A percentile compares a stretch with the other conserved stretches of the same genome.
Conservation (phyloP, 2,329 filamentous ascomycete species). For the Metarhizium rileyi region DNA sequence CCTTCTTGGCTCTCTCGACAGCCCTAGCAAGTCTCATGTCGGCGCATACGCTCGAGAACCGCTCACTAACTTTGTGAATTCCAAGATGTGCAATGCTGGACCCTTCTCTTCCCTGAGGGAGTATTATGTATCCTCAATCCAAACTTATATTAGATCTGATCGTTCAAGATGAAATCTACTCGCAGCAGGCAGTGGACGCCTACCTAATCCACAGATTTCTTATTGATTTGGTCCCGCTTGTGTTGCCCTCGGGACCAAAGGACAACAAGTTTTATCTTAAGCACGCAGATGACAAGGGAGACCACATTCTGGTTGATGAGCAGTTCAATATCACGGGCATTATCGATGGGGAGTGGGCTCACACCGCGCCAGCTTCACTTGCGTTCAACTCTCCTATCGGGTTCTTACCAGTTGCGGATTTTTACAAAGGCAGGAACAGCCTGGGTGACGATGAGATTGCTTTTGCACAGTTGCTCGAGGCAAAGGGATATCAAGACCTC, state of each 20-base stretch:
- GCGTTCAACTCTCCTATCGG: conserved; percentile 33
- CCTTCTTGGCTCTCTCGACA: conserved; percentile 24
- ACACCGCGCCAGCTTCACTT: conserved; percentile 22
- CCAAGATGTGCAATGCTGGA: conserved; percentile 19
- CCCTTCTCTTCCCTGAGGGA: conserved; percentile 26
- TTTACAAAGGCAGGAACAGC: conserved; percentile 26
- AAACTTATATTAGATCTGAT: conserved; percentile 28
- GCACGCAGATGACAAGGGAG: conserved; percentile 31
- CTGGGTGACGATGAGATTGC: conserved; percentile 27
- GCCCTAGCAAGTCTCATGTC: conserved; percentile 17
- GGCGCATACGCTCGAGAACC: conserved; percentile 28
- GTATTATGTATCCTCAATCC: conserved; percentile 24
- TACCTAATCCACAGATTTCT: conserved; percentile 34
- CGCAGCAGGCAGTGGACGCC: conserved; percentile 21
- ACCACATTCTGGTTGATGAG: conserved; percentile 37
- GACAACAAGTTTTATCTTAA: conserved; percentile 32
- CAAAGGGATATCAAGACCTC: conserved; percentile 25
- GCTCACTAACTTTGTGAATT: conserved; percentile 22
- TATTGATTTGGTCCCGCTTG: conserved; percentile 23
- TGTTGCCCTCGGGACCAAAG: conserved; percentile 13
- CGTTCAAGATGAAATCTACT: conserved; percentile 25
- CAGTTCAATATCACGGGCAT: conserved; percentile 36
- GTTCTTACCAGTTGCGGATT: conserved; percentile 29
- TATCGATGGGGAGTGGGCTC: conserved; percentile 34
- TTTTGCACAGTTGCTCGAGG: conserved; percentile 22